Percentiles rank a stretch among this genome's conserved stretches.
phyloP scores from a whole-genome alignment of 345 rosid genomes.

The Eucalyptus sp. region DNA sequence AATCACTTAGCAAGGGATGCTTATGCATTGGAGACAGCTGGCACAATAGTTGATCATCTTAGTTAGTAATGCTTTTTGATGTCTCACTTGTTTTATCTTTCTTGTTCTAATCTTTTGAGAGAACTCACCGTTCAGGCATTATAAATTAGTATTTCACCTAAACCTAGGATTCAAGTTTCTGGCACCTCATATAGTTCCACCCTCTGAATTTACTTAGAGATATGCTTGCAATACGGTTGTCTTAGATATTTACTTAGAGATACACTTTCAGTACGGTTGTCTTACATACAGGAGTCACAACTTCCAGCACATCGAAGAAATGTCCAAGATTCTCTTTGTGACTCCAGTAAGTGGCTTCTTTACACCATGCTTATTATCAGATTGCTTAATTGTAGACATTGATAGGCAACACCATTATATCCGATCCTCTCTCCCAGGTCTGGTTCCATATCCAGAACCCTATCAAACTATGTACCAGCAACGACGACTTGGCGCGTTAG shows the following conservation, averaged over 20 bases:
- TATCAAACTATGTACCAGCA: constrained; percentile 91
- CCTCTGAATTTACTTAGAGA: neutral
- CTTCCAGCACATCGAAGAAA: constrained; percentile 80
- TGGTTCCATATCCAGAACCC: constrained; percentile 95
- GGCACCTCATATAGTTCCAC: neutral
- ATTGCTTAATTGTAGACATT: neutral
- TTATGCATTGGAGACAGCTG: neutral
- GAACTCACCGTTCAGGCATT: neutral
- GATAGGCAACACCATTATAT: neutral
- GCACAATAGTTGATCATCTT: neutral
- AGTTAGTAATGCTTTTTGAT: neutral
- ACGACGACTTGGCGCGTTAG: constrained; percentile 86
- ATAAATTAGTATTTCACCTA: neutral
- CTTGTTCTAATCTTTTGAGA: neutral
- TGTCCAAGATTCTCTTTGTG: constrained; percentile 93
- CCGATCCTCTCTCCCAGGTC: constrained; percentile 33
- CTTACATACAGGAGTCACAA: constrained; percentile 73
- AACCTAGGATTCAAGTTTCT: neutral
- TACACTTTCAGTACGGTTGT: neutral
- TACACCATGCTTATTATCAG: neutral
- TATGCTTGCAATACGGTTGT: neutral
- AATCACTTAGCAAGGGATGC: neutral
- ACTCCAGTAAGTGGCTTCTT: constrained; percentile 53
- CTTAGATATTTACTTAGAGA: neutral
- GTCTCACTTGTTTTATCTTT: neutral